Base-by-base conservation (phyloP, 805 yeast species). In the Barnettozyma salicaria region DNA sequence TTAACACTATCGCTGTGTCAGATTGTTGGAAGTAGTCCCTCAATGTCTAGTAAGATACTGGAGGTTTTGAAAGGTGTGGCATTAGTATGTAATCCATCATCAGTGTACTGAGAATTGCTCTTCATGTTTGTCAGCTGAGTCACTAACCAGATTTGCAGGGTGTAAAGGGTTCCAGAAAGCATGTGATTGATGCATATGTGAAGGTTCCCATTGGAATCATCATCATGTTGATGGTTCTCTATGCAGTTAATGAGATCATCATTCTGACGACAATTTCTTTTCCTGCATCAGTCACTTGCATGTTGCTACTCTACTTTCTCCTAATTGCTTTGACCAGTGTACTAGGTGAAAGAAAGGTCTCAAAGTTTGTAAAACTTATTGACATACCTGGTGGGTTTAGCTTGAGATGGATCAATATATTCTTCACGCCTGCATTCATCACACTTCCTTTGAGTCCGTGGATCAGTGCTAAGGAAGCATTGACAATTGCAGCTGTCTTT, bases 341-440 rank as follows among this genome's bases (percentile, higher is more conserved):
- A 1, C 45, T 65, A 12, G 74, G 74, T 6, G 59, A 65, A 23
- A 44, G 46, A 20, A 44, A 38, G n/a, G 59, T 64, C 1, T 33
- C 51, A 5, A 35, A 39, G 6, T 26, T 60, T 3, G 39, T 56
- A 3, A 55, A 45, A 27, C 44, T 56, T 22, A 58, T 78, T 33
- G 76, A 78, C 33, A 71, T 80, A n/a, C 74, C 86, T 12, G 72
- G 73, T 61, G 80, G 81, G 43, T 80, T 81, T 55, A 66, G 80
- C 2, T 64, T 83, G 34, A 67, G 80, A 38, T 83, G 92, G 90
- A 84, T 84, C 59, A 81, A 80, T 53, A 70, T 80, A 6, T 81
- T 78, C 52, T 84, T 83, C 64, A 76, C 85, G 1, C 90, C 92
- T 1, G 78, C 88, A 0, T 83, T 84, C 52, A 74, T 83, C 25